Evolutionary conservation across 2,329 filamentous ascomycete genomes (phyloP).

Genomic region (Alternaria sp.): DNA sequence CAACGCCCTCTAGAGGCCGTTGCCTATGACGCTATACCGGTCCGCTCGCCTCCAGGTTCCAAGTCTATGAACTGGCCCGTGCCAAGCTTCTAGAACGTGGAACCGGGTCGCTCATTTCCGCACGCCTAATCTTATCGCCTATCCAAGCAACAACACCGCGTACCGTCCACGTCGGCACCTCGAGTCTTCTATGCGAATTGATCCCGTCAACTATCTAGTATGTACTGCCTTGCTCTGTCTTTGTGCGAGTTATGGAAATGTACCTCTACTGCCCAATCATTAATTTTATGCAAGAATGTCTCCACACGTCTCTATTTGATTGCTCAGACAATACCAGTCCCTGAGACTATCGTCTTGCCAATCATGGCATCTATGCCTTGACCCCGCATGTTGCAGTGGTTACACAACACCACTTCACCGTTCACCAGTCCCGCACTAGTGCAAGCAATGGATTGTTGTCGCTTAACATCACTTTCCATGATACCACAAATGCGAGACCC

Average conservation of each 20-base stretch:
- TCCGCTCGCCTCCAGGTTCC: constrained; percentile 22
- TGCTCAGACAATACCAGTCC: neutral
- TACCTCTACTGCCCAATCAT: too few species aligned
- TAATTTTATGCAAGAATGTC: too few species aligned
- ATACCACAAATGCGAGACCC: neutral
- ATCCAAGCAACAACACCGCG: neutral
- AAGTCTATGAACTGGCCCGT: neutral
- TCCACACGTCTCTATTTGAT: too few species aligned
- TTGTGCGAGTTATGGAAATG: too few species aligned
- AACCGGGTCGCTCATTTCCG: constrained; percentile 14
- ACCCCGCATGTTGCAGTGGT: neutral
- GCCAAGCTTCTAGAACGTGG: constrained; percentile 28
- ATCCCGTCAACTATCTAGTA: too few species aligned
- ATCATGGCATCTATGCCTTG: neutral
- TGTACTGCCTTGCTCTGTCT: too few species aligned
- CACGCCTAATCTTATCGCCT: constrained; percentile 8
- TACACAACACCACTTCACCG: neutral
- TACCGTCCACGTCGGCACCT: neutral
- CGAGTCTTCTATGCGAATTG: too few species aligned
- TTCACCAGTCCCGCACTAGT: neutral
- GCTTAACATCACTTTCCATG: neutral
- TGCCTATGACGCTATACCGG: constrained; percentile 24
- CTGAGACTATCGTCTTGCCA: neutral
- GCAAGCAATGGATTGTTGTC: neutral
- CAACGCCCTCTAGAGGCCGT: constrained; percentile 7